These are phyloP conservation scores for Talaromyces adpressus DNA, from an alignment of 495 filamentous ascomycete species.

Conservation along the genomic window DNA sequence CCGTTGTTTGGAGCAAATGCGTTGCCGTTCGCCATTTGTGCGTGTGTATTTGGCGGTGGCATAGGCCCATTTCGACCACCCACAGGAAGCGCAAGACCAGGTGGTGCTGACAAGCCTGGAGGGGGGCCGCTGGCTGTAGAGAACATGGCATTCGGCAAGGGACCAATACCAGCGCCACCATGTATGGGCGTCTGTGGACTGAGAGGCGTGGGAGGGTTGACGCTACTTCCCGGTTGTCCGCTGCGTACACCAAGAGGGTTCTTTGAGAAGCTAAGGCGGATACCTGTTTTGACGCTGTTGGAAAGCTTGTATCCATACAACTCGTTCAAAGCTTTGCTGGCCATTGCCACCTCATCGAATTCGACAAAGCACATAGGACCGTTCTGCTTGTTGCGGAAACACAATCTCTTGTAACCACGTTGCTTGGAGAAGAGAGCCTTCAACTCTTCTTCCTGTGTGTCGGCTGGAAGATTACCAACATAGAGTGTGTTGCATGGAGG, in stretches of 20 bases:
- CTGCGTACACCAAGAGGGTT: constrained; percentile 92
- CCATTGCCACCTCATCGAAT: constrained; percentile 91
- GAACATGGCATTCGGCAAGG: constrained; percentile 55
- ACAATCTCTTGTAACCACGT: constrained; percentile 91
- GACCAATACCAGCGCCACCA: constrained; percentile 44
- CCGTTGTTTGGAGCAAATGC: constrained; percentile 38
- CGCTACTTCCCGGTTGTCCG: constrained; percentile 51
- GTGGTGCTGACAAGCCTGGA: constrained; percentile 63
- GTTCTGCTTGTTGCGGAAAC: constrained; percentile 96
- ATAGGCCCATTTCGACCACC: constrained; percentile 29
- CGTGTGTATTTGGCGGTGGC: constrained; percentile 28
- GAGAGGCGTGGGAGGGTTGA: constrained; percentile 42
- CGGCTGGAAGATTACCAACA: constrained; percentile 89
- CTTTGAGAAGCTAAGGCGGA: constrained; percentile 97
- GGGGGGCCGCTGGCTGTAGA: constrained; percentile 69
- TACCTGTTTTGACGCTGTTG: constrained; percentile 93
- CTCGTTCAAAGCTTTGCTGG: constrained; percentile 87
- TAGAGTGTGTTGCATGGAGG: constrained; percentile 98
- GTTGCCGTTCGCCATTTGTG: constrained; percentile 27
- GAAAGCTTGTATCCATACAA: constrained; percentile 83
- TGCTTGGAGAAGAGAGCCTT: constrained; percentile 93
- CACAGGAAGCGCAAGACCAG: constrained; percentile 48
- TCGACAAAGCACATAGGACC: constrained; percentile 99
- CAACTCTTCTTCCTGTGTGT: constrained; percentile 93
- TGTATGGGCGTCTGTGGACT: constrained; percentile 40